Base-by-base conservation (phyloP, 768 basidiomycete genomes). In the Tricholoma flavovirens region DNA sequence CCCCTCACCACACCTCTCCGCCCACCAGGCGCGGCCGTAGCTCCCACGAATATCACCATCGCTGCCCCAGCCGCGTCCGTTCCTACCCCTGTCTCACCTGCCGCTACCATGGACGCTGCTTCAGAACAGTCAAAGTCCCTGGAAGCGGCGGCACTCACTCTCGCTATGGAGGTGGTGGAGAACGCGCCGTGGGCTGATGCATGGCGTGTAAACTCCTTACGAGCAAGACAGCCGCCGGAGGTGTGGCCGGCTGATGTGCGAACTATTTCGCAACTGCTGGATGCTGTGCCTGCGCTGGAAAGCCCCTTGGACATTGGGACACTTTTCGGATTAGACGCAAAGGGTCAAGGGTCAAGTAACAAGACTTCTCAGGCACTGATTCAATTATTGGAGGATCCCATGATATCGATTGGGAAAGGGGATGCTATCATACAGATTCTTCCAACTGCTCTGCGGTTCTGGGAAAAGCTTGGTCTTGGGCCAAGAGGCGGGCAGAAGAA, bases 61-160 rank as follows among this genome's bases (percentile, higher is more conserved):
- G 68, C 74, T 12, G 65, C 76, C 30, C 71, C 67, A 2, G 66
- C 69, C 8, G 62, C 63, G 8, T 77, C 75, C 11, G 90, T 86
- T 0, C 90, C 89, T 1, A 93, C 91, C 0, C 91, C 91, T 1
- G 88, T 93, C 2, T 93, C 90, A 0, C 91, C 91, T 17, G 89
- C 88, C 4, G 86, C 87, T 1, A 75, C 76, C 0, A 71, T 88
- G 30, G 86, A 86, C 4, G 77, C 81, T 1, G 73, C 82, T 1
- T 80, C 81, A 3, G 88, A 88, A 65, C 83, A 83, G 58, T 79
- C 81, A 3, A 84, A 82, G 64, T 81, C 81, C 1, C 71, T 92
- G 21, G 89, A 90, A 65, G 80, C 82, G 0, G 82, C 83, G 1
- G 89, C 83, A 3, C 76, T 75, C 49, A 79, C 81, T 40, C 67